Percentiles rank a stretch among this genome's conserved stretches.
Evolutionary conservation across 2,329 filamentous ascomycete species (phyloP).

Genomic region (Aaosphaeria arxii): DNA sequence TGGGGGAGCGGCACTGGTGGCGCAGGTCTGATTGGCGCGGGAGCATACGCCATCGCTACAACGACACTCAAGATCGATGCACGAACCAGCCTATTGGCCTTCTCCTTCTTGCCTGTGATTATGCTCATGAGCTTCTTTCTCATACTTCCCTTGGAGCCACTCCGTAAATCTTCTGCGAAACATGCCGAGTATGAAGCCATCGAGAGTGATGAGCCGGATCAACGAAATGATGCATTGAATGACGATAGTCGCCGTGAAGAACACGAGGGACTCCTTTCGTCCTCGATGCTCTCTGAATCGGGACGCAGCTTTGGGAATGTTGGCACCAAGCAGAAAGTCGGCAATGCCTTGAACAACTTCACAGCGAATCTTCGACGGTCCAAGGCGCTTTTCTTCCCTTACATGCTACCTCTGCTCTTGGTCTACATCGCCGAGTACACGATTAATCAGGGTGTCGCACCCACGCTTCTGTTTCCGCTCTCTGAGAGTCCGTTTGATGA

Average conservation of each 20-base stretch:
- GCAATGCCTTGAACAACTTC: constrained; percentile 28
- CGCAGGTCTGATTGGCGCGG: constrained; percentile 81
- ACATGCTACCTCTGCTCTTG: constrained; percentile 86
- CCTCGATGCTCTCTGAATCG: constrained; percentile 30
- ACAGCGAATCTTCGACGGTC: constrained; percentile 62
- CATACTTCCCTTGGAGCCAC: constrained; percentile 67
- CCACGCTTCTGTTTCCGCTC: constrained; percentile 85
- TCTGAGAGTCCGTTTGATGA: constrained; percentile 71
- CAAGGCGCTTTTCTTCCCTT: constrained; percentile 67
- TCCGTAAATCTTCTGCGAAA: constrained; percentile 48
- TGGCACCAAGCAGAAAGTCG: constrained; percentile 4
- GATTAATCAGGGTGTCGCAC: constrained; percentile 92
- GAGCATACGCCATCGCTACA: constrained; percentile 82
- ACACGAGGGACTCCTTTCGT: constrained; percentile 34
- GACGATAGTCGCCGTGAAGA: constrained; percentile 21
- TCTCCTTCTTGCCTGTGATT: constrained; percentile 73
- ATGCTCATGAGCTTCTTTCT: constrained; percentile 88
- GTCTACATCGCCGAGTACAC: constrained; percentile 97
- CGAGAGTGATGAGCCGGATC: constrained; percentile 37
- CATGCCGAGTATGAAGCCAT: constrained; percentile 56
- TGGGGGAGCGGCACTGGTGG: constrained; percentile 94
- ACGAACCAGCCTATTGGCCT: constrained; percentile 69
- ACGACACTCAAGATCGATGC: constrained; percentile 76
- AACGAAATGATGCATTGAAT: constrained; percentile 8
- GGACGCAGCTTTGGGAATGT: constrained; percentile 21